Evolutionary conservation across 2,329 filamentous ascomycete genomes (phyloP).

Genomic region (Fusarium hainanense): DNA sequence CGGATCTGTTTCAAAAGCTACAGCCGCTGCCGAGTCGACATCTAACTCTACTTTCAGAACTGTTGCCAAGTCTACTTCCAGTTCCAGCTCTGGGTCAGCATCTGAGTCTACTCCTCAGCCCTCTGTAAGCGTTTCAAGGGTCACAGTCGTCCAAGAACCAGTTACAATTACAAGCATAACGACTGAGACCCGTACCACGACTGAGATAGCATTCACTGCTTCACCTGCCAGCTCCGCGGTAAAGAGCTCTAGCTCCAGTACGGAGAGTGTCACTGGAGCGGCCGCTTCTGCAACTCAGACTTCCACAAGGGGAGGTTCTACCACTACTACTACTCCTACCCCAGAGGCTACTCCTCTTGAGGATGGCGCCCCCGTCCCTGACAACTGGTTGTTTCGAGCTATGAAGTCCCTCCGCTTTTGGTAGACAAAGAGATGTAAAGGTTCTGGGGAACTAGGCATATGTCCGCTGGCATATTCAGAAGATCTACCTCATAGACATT

Average conservation of each 20-base stretch:
- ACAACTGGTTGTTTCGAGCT: neutral
- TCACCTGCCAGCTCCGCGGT: neutral
- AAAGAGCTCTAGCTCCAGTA: neutral
- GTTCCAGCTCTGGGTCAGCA: neutral
- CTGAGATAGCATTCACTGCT: neutral
- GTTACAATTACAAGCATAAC: neutral
- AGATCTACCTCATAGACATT: neutral
- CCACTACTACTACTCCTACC: neutral
- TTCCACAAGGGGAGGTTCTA: neutral
- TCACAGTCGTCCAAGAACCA: neutral
- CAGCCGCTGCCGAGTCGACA: neutral
- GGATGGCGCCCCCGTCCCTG: neutral
- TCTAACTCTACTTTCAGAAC: no score
- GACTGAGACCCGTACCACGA: neutral
- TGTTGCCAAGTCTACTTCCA: neutral
- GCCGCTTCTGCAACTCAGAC: neutral
- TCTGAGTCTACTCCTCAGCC: neutral
- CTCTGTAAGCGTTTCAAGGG: neutral
- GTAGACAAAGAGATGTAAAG: neutral
- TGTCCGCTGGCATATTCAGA: neutral
- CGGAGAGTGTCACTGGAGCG: neutral
- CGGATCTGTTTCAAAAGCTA: neutral
- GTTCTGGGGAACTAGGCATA: neutral
- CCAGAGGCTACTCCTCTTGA: neutral
- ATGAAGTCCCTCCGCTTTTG: neutral